phyloP scores from a whole-genome alignment of 345 rosid genomes.

The Sapria himalayana region DNA sequence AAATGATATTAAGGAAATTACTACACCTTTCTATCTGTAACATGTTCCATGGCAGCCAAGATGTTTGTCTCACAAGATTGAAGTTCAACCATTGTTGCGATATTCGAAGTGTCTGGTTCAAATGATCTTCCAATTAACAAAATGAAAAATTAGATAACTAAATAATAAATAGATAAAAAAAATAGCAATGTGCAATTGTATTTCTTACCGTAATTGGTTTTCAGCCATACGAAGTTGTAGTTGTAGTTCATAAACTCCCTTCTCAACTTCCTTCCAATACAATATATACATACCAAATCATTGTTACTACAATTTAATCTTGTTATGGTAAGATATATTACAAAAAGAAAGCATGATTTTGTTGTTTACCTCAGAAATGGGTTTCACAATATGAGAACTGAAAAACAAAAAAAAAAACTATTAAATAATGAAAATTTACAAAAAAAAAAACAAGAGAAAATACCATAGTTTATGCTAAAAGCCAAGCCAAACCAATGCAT shows the following conservation, averaged over 20 bases:
- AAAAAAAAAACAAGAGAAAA: no score
- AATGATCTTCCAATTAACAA: neutral
- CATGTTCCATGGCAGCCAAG: neutral
- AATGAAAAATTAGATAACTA: neutral
- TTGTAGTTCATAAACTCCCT: neutral
- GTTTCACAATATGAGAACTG: neutral
- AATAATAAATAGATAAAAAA: no score
- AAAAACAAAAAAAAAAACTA: neutral
- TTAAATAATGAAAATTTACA: neutral
- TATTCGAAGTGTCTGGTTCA: neutral
- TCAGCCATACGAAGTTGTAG: neutral
- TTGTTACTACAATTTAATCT: no score
- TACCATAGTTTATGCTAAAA: no score
- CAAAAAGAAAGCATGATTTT: neutral
- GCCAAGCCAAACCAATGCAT: no score
- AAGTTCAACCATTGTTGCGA: neutral
- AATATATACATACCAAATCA: neutral
- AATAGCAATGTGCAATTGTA: no score
- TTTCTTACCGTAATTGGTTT: neutral
- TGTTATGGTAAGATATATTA: neutral
- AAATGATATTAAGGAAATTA: no score
- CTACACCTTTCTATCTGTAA: constrained; percentile 1
- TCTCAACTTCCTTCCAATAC: neutral
- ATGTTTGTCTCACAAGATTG: neutral
- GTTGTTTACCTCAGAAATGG: neutral